Evolutionary conservation across 306 rosid genomes (phyloP).

Genomic region (Trifolium fragiferum): DNA sequence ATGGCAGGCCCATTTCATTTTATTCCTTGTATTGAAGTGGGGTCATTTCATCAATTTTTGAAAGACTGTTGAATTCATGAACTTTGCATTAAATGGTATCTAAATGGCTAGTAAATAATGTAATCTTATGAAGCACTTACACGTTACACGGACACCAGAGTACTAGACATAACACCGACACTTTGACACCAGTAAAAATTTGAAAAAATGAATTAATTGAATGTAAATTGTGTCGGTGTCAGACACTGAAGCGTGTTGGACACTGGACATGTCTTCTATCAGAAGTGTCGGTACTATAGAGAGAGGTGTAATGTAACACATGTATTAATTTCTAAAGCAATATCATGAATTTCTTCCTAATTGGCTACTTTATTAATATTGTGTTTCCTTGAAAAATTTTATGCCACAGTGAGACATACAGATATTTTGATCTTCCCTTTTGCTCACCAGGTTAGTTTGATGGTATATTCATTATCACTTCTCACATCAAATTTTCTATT

Average conservation of each 20-base stretch:
- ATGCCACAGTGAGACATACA: constrained; percentile 58
- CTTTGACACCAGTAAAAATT: too few species aligned
- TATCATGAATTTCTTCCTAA: constrained; percentile 29
- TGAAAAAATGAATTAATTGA: too few species aligned
- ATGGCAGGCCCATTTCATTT: constrained; percentile 2
- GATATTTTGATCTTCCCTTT: constrained; percentile 60
- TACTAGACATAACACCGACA: too few species aligned
- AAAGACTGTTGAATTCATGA: constrained; percentile 12
- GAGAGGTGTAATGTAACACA: too few species aligned
- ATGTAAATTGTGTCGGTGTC: too few species aligned
- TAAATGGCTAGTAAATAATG: neutral
- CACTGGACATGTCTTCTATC: too few species aligned
- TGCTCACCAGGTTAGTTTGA: constrained; percentile 55
- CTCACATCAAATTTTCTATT: neutral
- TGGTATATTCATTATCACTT: constrained; percentile 5
- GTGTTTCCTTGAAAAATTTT: neutral
- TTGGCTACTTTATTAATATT: constrained; percentile 9
- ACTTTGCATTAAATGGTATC: neutral
- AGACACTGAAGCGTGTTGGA: too few species aligned
- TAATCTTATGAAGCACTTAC: neutral
- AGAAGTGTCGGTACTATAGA: too few species aligned
- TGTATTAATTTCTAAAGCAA: constrained; percentile 8
- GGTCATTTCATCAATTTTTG: neutral
- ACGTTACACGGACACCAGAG: too few species aligned
- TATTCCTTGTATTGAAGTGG: neutral